These are phyloP conservation scores for Citrus sp. DNA, from an alignment of 345 rosid genomes.

Conservation along the genomic window DNA sequence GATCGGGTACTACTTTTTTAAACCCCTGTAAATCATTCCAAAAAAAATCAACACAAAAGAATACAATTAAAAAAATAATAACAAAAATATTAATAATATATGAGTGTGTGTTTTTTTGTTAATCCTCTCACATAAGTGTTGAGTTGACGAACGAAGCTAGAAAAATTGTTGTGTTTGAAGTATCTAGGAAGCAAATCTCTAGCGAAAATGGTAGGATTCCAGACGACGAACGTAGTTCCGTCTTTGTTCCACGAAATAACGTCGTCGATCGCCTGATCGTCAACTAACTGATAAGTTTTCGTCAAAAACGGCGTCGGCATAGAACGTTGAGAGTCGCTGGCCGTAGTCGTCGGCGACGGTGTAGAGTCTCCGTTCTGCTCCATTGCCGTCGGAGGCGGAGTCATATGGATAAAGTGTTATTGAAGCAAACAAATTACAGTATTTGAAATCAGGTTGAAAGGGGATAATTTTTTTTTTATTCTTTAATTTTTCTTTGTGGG, in stretches of 20 bases:
- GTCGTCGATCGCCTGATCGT: slow-evolving; percentile 60
- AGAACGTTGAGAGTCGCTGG: slow-evolving; percentile 52
- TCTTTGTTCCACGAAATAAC: slow-evolving; percentile 91
- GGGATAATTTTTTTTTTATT: neutral
- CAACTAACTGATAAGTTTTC: slow-evolving; percentile 78
- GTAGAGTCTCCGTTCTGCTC: slow-evolving; percentile 29
- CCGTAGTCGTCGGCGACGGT: neutral
- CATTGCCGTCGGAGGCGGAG: slow-evolving; percentile 27
- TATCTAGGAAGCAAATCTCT: slow-evolving; percentile 78
- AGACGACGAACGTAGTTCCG: slow-evolving; percentile 78
- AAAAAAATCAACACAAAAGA: neutral
- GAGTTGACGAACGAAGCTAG: slow-evolving; percentile 93
- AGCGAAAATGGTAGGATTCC: slow-evolving; percentile 88
- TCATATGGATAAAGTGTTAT: neutral
- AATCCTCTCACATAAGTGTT: slow-evolving; percentile 67
- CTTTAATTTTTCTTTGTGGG: neutral
- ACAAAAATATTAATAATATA: too few species aligned
- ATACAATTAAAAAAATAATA: neutral
- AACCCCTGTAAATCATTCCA: slow-evolving; percentile 50
- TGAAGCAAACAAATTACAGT: too few species aligned
- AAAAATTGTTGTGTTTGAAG: slow-evolving; percentile 90
- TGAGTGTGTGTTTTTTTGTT: too few species aligned
- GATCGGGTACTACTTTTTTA: slow-evolving; percentile 79
- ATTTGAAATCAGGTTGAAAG: too few species aligned
- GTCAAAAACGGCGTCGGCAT: slow-evolving; percentile 83